Base-by-base conservation (phyloP, 108 stramenopile genomes). In the Skeletonema menzelii region DNA sequence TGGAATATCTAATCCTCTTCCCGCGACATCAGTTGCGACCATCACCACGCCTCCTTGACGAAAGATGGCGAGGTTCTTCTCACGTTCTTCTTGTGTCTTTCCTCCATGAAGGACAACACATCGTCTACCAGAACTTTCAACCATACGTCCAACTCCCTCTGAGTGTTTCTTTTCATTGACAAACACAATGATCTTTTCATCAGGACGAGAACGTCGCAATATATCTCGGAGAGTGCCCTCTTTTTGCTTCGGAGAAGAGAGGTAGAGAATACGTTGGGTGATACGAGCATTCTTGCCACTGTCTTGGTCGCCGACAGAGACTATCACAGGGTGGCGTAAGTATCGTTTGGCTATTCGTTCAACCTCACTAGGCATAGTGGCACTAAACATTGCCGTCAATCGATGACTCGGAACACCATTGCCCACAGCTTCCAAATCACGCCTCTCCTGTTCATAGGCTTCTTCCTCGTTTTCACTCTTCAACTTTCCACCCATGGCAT, bases 1-100 rank as follows among this genome's bases (percentile, higher is more conserved):
- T 10, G 96, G 91, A 59, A 99, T 98, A 75, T 99, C 99, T 5
- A 99, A 72, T 34, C 99, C 99, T 22, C 99, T 87, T 0, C 96
- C 97, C 19, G 99, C 97, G 5, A 99, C 99, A 75, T 98, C 99
- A 0, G 99, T 99, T 14, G 96, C 99, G 49, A 97, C 92, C 37
- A 96, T 55, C 13, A 94, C 82, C 15, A 89, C 84, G 27, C 89
- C 89, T 14, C 92, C 92, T 55, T 63, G 56, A 58, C 92, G 88
- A 73, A 98, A 99, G 19, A 65, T 59, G 7, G 77, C 94, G 27
- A 99, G 85, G 70, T 90, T 95, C 59, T 91, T 93, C 65, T 99
- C 99, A 67, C 99, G 93, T 72, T 97, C 90, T n/a, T 96, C 97
- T 82, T 99, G 99, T 8, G 88, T 86, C 76, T 97, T 98, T 24